A percentile compares a stretch with the other conserved stretches of the same genome.
phyloP scores from a whole-genome alignment of 345 rosid genomes.

The Noccaea caerulescens region DNA sequence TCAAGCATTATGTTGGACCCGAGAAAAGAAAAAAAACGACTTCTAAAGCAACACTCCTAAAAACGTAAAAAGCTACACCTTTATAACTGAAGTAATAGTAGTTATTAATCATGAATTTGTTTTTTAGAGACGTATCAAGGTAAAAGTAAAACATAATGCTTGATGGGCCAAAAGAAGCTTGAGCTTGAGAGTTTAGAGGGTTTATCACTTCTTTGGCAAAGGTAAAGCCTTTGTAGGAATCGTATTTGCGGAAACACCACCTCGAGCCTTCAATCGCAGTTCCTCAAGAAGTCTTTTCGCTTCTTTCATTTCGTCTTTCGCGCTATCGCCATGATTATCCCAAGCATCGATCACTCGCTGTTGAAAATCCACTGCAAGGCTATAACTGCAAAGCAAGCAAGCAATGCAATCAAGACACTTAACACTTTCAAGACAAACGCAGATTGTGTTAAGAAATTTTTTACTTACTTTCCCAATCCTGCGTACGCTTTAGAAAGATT shows the following conservation, averaged over 20 bases:
- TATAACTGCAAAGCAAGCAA: conserved; percentile 58
- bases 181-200: too few relatives aligned
- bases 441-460: not conserved
- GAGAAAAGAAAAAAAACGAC: not conserved
- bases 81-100: too few relatives aligned
- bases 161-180: too few relatives aligned
- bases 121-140: too few relatives aligned
- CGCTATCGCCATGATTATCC: conserved; percentile 79
- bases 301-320: conserved; percentile 66
- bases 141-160: too few relatives aligned
- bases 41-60: too few relatives aligned
- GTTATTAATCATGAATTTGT: too few relatives aligned
- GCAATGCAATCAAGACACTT: conserved; percentile 18
- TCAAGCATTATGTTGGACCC: conserved; percentile 20
- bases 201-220: conserved; percentile 40
- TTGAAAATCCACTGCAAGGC: conserved; percentile 82
- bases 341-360: conserved; percentile 73
- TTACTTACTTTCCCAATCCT: conserved; percentile 75
- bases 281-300: conserved; percentile 62
- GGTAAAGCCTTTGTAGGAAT: conserved; percentile 52
- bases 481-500: conserved; percentile 89
- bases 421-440: not conserved
- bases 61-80: too few relatives aligned
- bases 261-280: conserved; percentile 60
- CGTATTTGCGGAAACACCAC: conserved; percentile 45